phyloP scores from a whole-genome alignment of 441 rosid genomes.

The Gossypium gossypioides region DNA sequence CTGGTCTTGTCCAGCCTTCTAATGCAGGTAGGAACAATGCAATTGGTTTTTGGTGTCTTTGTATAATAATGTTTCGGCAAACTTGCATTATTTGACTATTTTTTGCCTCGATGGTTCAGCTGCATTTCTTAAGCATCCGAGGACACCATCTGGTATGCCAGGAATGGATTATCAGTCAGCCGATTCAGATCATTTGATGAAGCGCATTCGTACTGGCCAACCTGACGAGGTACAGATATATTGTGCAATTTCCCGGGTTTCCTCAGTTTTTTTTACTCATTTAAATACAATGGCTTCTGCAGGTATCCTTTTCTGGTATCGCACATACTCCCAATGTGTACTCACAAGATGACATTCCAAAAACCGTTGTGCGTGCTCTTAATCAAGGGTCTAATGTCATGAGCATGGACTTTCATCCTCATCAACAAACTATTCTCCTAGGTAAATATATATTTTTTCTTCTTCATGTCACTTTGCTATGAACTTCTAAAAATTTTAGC shows the following conservation, averaged over 20 bases:
- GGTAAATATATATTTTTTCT: conserved; percentile 22
- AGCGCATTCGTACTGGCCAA: conserved; percentile 55
- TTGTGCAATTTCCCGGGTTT: background rate
- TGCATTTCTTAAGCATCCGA: conserved; percentile 54
- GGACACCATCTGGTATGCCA: conserved; percentile 47
- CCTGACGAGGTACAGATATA: conserved; percentile 46
- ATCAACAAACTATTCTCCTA: conserved; percentile 44
- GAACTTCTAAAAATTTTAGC: background rate
- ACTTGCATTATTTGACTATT: background rate
- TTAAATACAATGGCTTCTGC: conserved; percentile 6
- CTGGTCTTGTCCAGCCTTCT: conserved; percentile 36
- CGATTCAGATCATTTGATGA: conserved; percentile 70
- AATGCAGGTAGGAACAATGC: conserved; percentile 29
- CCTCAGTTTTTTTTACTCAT: background rate
- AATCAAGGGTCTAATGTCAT: conserved; percentile 48
- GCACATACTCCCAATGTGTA: conserved; percentile 30
- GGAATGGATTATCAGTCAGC: conserved; percentile 61
- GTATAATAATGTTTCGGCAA: background rate
- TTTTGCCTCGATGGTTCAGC: conserved; percentile 21
- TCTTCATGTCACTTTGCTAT: background rate
- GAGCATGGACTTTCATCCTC: conserved; percentile 71
- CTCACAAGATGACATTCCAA: conserved; percentile 53
- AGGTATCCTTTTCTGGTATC: conserved; percentile 35
- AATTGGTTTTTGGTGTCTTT: background rate
- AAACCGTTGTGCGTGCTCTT: conserved; percentile 31